These are phyloP conservation scores for Elsinoe perseae DNA, from an alignment of 2,329 filamentous ascomycete genomes.

Conservation along the genomic window DNA sequence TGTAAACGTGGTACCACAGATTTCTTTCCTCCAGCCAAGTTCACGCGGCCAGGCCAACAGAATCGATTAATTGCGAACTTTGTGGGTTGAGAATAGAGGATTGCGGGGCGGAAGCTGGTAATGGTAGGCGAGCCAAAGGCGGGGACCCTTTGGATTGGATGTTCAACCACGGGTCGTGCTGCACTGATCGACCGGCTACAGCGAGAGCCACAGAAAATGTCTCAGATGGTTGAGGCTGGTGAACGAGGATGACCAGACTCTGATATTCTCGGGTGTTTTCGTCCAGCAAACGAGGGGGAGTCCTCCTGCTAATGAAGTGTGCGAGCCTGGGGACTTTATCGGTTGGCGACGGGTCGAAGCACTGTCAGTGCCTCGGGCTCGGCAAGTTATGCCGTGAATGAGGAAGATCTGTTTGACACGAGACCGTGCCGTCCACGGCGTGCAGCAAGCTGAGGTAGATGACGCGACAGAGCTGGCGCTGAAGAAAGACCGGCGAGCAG, in stretches of 20 bases:
- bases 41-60: neutral
- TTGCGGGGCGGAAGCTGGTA: conserved; percentile 1
- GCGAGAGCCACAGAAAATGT: conserved; percentile 13
- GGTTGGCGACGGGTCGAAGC: neutral
- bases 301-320: neutral
- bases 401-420: neutral
- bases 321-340: neutral
- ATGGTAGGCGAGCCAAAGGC: conserved; percentile 1
- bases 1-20: conserved; percentile 12
- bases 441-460: neutral
- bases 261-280: neutral
- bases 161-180: conserved; percentile 12
- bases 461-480: neutral
- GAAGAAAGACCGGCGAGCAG: neutral
- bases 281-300: neutral
- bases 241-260: neutral
- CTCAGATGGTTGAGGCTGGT: conserved; percentile 10
- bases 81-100: conserved; percentile 6
- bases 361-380: conserved; percentile 7
- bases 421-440: neutral
- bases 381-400: neutral
- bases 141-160: neutral
- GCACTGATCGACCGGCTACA: conserved; percentile 13
- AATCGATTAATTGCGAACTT: neutral
- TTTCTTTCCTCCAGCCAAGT: conserved; percentile 1